Percentiles rank a stretch among this genome's conserved stretches.
These are phyloP conservation scores for Dipteronia dyeriana DNA, from an alignment of 345 rosid genomes.

Conservation along the genomic window DNA sequence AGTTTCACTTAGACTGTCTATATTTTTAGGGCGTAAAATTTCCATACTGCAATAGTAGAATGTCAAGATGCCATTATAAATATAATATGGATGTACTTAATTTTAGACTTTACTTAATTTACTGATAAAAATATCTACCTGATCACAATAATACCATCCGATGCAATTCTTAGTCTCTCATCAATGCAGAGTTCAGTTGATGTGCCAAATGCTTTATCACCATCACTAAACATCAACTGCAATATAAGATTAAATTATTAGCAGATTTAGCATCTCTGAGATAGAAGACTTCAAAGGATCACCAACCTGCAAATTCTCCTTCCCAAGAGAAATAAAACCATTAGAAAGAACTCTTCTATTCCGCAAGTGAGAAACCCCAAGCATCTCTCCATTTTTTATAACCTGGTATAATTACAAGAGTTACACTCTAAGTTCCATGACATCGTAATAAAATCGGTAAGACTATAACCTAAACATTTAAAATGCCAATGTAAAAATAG, in stretches of 20 bases:
- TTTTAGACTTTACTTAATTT: constrained; percentile 8
- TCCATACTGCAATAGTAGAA: constrained; percentile 73
- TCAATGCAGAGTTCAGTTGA: constrained; percentile 90
- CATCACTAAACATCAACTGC: constrained; percentile 98
- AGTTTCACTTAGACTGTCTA: constrained; percentile 43
- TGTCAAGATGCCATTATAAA: constrained; percentile 17
- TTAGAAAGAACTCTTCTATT: constrained; percentile 92
- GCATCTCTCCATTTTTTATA: constrained; percentile 99
- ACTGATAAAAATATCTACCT: constrained; percentile 48
- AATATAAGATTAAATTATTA: constrained; percentile 30
- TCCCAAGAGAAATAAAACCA: constrained; percentile 90
- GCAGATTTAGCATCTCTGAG: constrained; percentile 20
- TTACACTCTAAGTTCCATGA: background rate
- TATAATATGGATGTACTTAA: background rate
- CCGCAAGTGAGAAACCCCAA: constrained; percentile 97
- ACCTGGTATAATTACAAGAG: constrained; percentile 54
- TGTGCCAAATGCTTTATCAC: constrained; percentile 96
- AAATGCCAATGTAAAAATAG: background rate
- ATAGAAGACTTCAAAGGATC: constrained; percentile 20
- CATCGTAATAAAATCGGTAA: background rate
- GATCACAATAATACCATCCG: constrained; percentile 92
- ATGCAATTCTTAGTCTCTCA: constrained; percentile 86
- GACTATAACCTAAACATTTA: background rate
- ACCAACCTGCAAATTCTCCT: constrained; percentile 89
- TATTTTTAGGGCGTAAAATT: constrained; percentile 67